These are phyloP conservation scores for Fusarium heterosporum DNA, from an alignment of 2,329 filamentous ascomycete genomes.

Conservation along the genomic window DNA sequence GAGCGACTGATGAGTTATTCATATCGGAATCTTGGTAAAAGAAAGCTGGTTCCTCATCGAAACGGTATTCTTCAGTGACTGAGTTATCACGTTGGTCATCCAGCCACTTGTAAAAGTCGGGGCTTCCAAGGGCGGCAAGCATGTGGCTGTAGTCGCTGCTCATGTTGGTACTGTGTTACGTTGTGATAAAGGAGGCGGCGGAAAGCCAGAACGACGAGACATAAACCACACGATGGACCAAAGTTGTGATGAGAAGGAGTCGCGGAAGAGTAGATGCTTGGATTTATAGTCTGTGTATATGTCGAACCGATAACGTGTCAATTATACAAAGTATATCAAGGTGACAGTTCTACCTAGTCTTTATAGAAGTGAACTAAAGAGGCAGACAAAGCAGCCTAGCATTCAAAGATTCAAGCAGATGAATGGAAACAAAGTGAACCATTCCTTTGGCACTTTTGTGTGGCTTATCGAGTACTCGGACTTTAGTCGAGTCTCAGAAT, in stretches of 20 bases:
- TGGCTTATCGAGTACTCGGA: fast-evolving
- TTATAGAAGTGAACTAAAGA: neutral
- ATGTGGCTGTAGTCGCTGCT: neutral
- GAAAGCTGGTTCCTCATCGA: neutral
- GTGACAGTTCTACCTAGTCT: neutral
- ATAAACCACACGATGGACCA: neutral
- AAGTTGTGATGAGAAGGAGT: neutral
- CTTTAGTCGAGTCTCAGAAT: neutral
- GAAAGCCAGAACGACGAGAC: neutral
- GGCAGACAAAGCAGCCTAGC: slow-evolving; percentile 17
- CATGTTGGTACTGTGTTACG: neutral
- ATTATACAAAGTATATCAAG: too few species aligned
- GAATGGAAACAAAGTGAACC: neutral
- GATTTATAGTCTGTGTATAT: neutral
- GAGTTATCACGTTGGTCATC: neutral
- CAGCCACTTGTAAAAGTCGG: neutral
- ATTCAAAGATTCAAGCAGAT: slow-evolving; percentile 17
- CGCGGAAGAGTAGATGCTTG: neutral
- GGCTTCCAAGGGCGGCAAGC: neutral
- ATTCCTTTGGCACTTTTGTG: neutral
- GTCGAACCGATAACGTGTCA: neutral
- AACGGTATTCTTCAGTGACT: neutral
- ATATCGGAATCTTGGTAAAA: neutral
- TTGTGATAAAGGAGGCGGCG: neutral
- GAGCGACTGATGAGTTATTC: neutral